A percentile compares a stretch with the other conserved stretches of the same genome.
Conservation (phyloP, 768 basidiomycete species). For the Xerocomus spinulosus region DNA sequence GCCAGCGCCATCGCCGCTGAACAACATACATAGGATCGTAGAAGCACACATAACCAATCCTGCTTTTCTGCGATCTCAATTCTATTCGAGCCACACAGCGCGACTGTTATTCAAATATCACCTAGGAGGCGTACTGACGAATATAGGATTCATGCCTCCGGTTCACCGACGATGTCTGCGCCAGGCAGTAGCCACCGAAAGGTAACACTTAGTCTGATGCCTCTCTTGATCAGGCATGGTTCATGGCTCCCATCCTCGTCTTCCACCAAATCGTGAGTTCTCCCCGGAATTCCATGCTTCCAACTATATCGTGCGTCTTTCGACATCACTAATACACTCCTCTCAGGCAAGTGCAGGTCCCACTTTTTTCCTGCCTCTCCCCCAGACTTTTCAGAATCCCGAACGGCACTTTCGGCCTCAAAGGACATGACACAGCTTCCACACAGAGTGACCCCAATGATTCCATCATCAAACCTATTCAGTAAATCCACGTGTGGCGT, state of each 20-base stretch:
- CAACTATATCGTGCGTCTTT: conserved; percentile 81
- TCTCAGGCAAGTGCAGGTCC: conserved; percentile 68
- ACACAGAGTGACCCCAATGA: conserved; percentile 80
- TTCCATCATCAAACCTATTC: conserved; percentile 81
- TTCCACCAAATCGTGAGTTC: conserved; percentile 57
- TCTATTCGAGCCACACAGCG: background rate
- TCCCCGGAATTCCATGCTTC: conserved; percentile 81
- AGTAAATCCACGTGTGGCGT: conserved; percentile 84
- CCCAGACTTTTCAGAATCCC: conserved; percentile 1
- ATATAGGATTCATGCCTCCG: conserved; percentile 16
- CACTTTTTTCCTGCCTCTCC: conserved; percentile 7
- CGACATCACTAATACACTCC: conserved; percentile 73
- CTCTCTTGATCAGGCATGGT: conserved; percentile 44
- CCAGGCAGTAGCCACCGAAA: conserved; percentile 84
- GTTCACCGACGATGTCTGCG: conserved; percentile 74
- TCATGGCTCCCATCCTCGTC: conserved; percentile 17
- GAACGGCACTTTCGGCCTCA: conserved; percentile 21
- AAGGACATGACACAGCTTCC: conserved; percentile 83
- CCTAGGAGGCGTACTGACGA: conserved; percentile 1
- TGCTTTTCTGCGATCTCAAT: conserved; percentile 5
- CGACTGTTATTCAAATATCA: conserved; percentile 1
- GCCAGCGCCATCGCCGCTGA: no score
- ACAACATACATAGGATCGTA: conserved; percentile 20
- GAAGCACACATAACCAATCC: conserved; percentile 27
- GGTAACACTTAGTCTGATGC: conserved; percentile 71